phyloP scores from a whole-genome alignment of 1,284 basidiomycete species.

The Pyrrhoderma noxium region DNA sequence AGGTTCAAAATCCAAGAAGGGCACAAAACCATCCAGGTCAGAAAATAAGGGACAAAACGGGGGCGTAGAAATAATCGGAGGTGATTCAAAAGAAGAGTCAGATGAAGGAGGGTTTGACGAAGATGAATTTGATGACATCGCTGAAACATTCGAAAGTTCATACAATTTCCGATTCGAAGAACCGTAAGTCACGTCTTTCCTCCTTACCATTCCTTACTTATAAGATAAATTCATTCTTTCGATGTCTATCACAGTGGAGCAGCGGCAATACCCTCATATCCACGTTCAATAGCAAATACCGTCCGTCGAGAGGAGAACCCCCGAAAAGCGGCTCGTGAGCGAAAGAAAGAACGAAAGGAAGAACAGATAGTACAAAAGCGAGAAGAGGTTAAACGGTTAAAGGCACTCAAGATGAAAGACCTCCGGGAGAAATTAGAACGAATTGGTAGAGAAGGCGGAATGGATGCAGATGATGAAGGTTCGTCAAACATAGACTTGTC shows the following conservation, averaged over 20 bases:
- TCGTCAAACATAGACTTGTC: constrained; percentile 17
- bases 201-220: constrained; percentile 2
- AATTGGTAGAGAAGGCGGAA: constrained; percentile 63
- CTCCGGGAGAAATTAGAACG: constrained; percentile 67
- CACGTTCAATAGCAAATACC: constrained; percentile 61
- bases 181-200: constrained; percentile 47
- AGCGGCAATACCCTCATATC: constrained; percentile 69
- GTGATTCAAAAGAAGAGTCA: constrained; percentile 27
- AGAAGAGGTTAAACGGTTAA: constrained; percentile 76
- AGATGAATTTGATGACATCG: constrained; percentile 64
- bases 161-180: constrained; percentile 96
- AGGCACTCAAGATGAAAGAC: constrained; percentile 80
- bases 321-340: constrained; percentile 75
- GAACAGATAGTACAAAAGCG: constrained; percentile 67
- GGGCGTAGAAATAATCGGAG: constrained; percentile 6
- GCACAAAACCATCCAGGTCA: constrained; percentile 32
- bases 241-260: constrained; percentile 45
- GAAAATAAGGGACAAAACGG: constrained; percentile 28
- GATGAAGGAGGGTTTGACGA: constrained; percentile 31
- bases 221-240: no score
- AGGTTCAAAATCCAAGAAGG: constrained; percentile 27
- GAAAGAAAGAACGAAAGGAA: constrained; percentile 71
- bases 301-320: constrained; percentile 76
- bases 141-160: constrained; percentile 70
- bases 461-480: constrained; percentile 40